A percentile compares a stretch with the other conserved stretches of the same genome.
phyloP scores from a whole-genome alignment of 2,329 filamentous ascomycete genomes.

The Apiospora saccharicola region DNA sequence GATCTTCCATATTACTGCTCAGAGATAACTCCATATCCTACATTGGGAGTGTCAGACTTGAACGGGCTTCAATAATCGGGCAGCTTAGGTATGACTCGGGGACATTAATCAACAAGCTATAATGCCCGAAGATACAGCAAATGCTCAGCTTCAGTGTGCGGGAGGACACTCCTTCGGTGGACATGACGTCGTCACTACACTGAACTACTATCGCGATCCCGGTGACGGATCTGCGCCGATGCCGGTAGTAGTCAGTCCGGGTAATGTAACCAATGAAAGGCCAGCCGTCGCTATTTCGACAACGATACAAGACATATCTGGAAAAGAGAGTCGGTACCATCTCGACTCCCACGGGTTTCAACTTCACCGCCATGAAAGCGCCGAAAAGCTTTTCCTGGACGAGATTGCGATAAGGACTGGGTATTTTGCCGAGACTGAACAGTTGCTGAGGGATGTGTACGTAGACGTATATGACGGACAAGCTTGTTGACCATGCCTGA shows the following conservation, averaged over 20 bases:
- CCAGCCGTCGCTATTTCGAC: conserved; percentile 39
- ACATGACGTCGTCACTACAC: conserved; percentile 43
- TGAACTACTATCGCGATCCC: conserved; percentile 51
- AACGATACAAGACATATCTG: conserved; percentile 46
- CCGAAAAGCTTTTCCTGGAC: conserved; percentile 53
- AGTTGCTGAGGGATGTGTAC: conserved; percentile 67
- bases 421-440: conserved; percentile 78
- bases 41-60: background rate
- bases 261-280: conserved; percentile 45
- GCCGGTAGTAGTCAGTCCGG: conserved; percentile 43
- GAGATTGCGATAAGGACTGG: conserved; percentile 67
- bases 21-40: background rate
- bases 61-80: background rate
- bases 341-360: conserved; percentile 51
- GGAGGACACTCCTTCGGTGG: background rate
- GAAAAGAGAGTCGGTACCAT: conserved; percentile 44
- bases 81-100: background rate
- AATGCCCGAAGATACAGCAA: background rate
- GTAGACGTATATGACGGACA: conserved; percentile 29
- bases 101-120: background rate
- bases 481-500: background rate
- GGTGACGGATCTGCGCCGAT: conserved; percentile 50
- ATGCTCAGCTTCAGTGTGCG: background rate
- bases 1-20: background rate
- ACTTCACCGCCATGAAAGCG: conserved; percentile 38